Percentiles rank a stretch among this genome's conserved stretches.
Evolutionary conservation across 257 asterid genomes (phyloP).

Genomic region (Ehretia macrophylla): DNA sequence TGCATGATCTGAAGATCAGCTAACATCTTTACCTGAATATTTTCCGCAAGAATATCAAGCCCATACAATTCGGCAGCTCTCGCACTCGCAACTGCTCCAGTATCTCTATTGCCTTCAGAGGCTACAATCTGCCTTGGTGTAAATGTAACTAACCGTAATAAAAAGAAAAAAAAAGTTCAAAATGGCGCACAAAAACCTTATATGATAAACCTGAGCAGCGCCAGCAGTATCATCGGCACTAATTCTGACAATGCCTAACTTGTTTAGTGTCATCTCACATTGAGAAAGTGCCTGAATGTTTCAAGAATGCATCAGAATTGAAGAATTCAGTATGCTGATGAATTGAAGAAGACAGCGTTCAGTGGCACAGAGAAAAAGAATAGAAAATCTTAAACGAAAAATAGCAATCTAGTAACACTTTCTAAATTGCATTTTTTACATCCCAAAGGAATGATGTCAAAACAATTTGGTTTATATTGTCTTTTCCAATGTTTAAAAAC

Average conservation of each 20-base stretch:
- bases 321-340: neutral
- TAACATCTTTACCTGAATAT: slow-evolving; percentile 57
- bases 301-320: neutral
- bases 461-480: neutral
- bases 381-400: neutral
- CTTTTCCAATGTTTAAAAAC: neutral
- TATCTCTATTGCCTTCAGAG: slow-evolving; percentile 53
- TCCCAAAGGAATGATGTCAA: neutral
- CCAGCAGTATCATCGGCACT: slow-evolving; percentile 71
- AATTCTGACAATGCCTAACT: slow-evolving; percentile 52
- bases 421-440: neutral
- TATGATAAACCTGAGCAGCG: slow-evolving; percentile 74
- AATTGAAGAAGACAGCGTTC: neutral
- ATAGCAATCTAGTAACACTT: neutral
- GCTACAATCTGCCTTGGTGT: slow-evolving; percentile 64
- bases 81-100: slow-evolving; percentile 82
- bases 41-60: slow-evolving; percentile 72
- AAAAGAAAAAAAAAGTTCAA: neutral
- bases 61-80: slow-evolving; percentile 90
- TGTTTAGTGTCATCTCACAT: slow-evolving; percentile 52
- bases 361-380: neutral
- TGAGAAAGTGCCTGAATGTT: slow-evolving; percentile 73
- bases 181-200: slow-evolving; percentile 5
- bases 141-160: slow-evolving; percentile 12
- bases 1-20: too few relatives aligned